Evolutionary conservation across 495 filamentous ascomycete species (phyloP).

Genomic region (Bombardia bombarda): DNA sequence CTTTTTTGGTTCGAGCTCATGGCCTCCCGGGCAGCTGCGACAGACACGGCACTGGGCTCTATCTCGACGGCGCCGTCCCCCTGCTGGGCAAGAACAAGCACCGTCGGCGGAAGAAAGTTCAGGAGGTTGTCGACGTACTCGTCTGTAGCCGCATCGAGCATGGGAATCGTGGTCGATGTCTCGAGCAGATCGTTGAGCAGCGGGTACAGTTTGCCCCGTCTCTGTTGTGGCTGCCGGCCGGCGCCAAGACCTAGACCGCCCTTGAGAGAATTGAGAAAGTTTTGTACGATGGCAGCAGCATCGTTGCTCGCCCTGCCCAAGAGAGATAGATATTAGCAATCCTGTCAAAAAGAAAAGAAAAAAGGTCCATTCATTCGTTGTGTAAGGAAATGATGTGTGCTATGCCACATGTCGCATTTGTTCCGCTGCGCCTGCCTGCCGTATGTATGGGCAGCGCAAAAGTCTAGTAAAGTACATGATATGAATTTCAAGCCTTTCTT

Average conservation of each 20-base stretch:
- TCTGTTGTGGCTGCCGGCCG: slow-evolving; percentile 24
- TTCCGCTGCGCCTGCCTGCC: slow-evolving; percentile 12
- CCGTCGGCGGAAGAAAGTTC: slow-evolving; percentile 59
- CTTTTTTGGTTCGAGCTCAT: slow-evolving; percentile 73
- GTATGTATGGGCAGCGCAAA: slow-evolving; percentile 8
- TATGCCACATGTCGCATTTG: slow-evolving; percentile 13
- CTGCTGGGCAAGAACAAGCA: slow-evolving; percentile 65
- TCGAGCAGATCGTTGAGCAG: slow-evolving; percentile 82
- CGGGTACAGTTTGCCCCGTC: slow-evolving; percentile 62
- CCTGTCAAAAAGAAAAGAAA: too few species aligned
- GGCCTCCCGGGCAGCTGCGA: slow-evolving; percentile 63
- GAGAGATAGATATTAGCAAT: slow-evolving; percentile 24
- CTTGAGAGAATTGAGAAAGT: slow-evolving; percentile 79
- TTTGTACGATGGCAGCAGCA: slow-evolving; percentile 62
- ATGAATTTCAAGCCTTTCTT: slow-evolving; percentile 9
- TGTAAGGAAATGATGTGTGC: background rate
- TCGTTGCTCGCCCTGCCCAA: slow-evolving; percentile 33
- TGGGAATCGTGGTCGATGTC: slow-evolving; percentile 64
- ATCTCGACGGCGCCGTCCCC: slow-evolving; percentile 34
- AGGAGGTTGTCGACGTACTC: slow-evolving; percentile 66
- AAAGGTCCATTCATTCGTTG: background rate
- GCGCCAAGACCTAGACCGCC: slow-evolving; percentile 36
- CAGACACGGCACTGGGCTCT: slow-evolving; percentile 57
- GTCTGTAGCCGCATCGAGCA: slow-evolving; percentile 58
- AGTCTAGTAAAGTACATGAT: slow-evolving; percentile 25